phyloP scores from a whole-genome alignment of 345 rosid species.

The Chamaenerion angustifolium region DNA sequence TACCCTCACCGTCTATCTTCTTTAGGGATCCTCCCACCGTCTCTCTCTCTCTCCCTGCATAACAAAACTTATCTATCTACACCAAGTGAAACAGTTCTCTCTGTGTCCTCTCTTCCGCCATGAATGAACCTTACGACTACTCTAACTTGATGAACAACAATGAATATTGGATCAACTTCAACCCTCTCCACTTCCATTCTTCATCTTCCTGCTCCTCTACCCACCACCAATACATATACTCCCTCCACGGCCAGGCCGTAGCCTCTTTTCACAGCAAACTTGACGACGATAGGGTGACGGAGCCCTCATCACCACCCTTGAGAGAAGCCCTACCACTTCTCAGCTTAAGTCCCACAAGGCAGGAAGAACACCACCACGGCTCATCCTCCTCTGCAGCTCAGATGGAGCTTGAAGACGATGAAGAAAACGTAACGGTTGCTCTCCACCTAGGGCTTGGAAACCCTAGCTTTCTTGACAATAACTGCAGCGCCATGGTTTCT shows the following conservation, averaged over 20 bases:
- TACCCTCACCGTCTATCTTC: constrained; percentile 3
- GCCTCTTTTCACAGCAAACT: no score
- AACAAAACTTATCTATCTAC: constrained; percentile 9
- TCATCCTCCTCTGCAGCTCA: constrained; percentile 2
- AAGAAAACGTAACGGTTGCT: constrained; percentile 45
- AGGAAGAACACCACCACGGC: constrained; percentile 13
- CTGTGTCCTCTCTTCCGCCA: constrained; percentile 6
- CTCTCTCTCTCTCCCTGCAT: constrained; percentile 11
- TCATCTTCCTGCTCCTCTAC: constrained; percentile 7
- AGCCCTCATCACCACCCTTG: constrained; percentile 50
- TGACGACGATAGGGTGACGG: no score
- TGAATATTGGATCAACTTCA: constrained; percentile 10
- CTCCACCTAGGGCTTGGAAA: constrained; percentile 77
- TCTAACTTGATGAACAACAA: constrained; percentile 3
- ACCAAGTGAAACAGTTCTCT: constrained; percentile 6
- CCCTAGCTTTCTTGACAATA: constrained; percentile 19
- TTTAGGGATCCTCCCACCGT: constrained; percentile 14
- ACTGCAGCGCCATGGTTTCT: no score
- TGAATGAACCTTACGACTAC: constrained; percentile 8
- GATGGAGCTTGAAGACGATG: constrained; percentile 29
- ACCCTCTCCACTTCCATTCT: constrained; percentile 7
- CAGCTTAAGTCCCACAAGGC: constrained; percentile 52
- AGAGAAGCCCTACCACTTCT: constrained; percentile 88
- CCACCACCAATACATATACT: constrained; percentile 23
- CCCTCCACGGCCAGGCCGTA: constrained; percentile 4